Evolutionary conservation across 805 yeast species (phyloP), one percentile per base, ranked within the genome.

Genomic region (Saturnispora serradocipensis): DNA sequence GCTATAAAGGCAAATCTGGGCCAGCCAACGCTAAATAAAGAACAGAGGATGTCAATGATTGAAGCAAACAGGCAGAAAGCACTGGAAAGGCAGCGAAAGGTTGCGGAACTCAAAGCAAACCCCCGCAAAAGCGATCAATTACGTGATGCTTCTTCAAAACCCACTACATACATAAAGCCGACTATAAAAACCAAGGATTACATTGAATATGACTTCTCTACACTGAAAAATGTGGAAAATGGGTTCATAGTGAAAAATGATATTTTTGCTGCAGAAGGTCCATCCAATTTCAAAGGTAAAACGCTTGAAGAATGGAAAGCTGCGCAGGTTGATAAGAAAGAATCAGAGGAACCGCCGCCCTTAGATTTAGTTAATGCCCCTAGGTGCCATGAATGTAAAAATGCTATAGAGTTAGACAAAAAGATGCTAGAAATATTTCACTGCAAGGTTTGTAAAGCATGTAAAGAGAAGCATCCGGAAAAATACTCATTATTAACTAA

Each of bases 401-500:
- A 75, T 2, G 80, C 91, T 1, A 71, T 85, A 2, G 98, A 91
- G 57, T 72, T 93, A 50, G 96, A 93, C 62, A 81, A 80, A 46
- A 77, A 86, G 49, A 62, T 88, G 40, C 78, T 70, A 60, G 76
- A 83, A 10, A 79, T 80, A n/a, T 93, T 90, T 69, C 72, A 74
- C 16, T 70, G 84, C 28, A 72, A 87, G 13, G 97, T 90, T 8
- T 93, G 99, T 66, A 78, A 84, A 48, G 72, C 76, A 48, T 93
- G 99, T 66, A 81, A 80, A 34, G 80, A 79, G 59, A 74, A 75
- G 53, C 68, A 69, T 22, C 96, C 97, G 0, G 96, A 93, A 39
- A 93, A 93, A 61, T 93, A 91, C 65, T 80, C 98, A 0, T 67
- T 93, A 20, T 68, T 93, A 48, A 93, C 99, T 7, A 93, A 93